A percentile compares a stretch with the other conserved stretches of the same genome.
phyloP scores from a whole-genome alignment of 257 asterid genomes.

The Jaltomata sinuosa region DNA sequence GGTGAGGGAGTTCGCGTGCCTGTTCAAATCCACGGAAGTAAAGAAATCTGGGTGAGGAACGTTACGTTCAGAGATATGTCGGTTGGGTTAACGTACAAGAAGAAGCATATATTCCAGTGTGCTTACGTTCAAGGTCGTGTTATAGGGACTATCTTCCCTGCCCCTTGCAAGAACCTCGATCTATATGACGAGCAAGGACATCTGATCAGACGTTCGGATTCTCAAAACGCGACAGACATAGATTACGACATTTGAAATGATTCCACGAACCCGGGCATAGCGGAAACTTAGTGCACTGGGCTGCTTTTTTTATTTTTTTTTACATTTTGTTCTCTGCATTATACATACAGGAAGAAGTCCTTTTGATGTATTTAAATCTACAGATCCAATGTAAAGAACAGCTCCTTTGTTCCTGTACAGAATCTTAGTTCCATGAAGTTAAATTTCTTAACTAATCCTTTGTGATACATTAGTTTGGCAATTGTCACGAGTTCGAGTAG shows the following conservation, averaged over 20 bases:
- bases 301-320: neutral
- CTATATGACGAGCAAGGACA: slow-evolving; percentile 16
- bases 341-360: neutral
- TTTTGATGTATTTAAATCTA: neutral
- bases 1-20: slow-evolving; percentile 26
- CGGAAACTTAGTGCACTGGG: neutral
- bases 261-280: neutral
- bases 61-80: slow-evolving; percentile 15
- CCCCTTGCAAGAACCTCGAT: slow-evolving; percentile 22
- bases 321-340: neutral
- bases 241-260: slow-evolving; percentile 14
- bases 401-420: neutral
- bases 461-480: neutral
- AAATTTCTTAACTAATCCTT: neutral
- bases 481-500: neutral
- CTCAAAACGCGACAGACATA: slow-evolving; percentile 16
- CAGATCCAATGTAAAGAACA: neutral
- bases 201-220: slow-evolving; percentile 6
- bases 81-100: slow-evolving; percentile 10
- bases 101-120: slow-evolving; percentile 23
- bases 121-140: slow-evolving; percentile 22
- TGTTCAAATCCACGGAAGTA: slow-evolving; percentile 21
- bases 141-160: slow-evolving; percentile 15
- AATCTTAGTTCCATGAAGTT: neutral
- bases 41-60: slow-evolving; percentile 16